Conservation (phyloP, 2,329 filamentous ascomycete genomes). For the Fusarium sp. region DNA sequence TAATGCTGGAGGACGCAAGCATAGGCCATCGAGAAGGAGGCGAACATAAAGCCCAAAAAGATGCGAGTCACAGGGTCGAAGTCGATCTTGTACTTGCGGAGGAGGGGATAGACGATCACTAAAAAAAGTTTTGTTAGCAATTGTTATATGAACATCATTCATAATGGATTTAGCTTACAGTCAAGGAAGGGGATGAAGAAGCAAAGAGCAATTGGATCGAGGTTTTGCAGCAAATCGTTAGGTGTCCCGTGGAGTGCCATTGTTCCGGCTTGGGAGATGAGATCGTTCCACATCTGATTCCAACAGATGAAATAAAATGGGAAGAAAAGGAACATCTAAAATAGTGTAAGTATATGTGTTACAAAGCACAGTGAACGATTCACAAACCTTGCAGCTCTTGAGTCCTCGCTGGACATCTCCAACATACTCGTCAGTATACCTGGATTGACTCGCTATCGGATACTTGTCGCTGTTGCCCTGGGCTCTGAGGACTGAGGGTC, state of each 20-base stretch:
- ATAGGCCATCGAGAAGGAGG: slow-evolving; percentile 10
- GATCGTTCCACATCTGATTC: slow-evolving; percentile 21
- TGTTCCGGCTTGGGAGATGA: slow-evolving; percentile 10
- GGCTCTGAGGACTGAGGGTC: background rate
- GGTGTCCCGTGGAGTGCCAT: slow-evolving; percentile 16
- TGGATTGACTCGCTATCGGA: background rate
- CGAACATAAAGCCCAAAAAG: slow-evolving; percentile 20
- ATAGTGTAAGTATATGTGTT: fast-evolving
- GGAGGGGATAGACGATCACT: background rate
- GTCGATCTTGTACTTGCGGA: slow-evolving; percentile 12
- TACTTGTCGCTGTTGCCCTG: background rate
- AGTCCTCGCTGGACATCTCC: slow-evolving; percentile 9
- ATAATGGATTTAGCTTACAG: background rate
- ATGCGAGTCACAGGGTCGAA: slow-evolving; percentile 1
- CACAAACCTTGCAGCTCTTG: slow-evolving; percentile 17
- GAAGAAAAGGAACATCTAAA: slow-evolving; percentile 14
- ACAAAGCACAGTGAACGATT: fast-evolving
- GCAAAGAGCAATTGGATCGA: background rate
- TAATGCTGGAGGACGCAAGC: slow-evolving; percentile 5
- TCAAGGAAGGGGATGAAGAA: slow-evolving; percentile 18
- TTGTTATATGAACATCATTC: fast-evolving
- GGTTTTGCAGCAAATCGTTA: slow-evolving; percentile 4
- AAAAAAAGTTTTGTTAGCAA: fast-evolving
- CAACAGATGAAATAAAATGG: slow-evolving; percentile 21
- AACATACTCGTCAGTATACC: slow-evolving; percentile 16